phyloP scores from a whole-genome alignment of 352 stramenopile genomes.

The Pythium monospermum region DNA sequence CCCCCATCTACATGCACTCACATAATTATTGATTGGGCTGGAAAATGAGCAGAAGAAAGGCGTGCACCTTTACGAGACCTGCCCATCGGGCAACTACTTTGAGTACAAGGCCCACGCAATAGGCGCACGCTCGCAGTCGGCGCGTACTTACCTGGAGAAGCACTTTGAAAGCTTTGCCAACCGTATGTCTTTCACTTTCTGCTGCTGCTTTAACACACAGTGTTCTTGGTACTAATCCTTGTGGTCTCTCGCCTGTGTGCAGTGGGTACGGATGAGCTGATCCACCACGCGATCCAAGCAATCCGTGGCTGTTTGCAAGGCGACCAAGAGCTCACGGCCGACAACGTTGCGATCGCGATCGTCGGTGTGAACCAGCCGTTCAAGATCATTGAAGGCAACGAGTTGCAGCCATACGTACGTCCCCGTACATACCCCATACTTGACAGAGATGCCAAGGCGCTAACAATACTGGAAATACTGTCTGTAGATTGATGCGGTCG shows the following conservation, averaged over 20 bases:
- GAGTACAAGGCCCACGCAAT: slow-evolving; percentile 99
- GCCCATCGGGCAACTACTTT: slow-evolving; percentile 97
- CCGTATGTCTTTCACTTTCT: slow-evolving; percentile 40
- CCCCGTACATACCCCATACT: neutral
- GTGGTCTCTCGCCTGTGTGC: too few relatives aligned
- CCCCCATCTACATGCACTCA: neutral
- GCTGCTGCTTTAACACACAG: too few relatives aligned
- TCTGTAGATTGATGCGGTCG: slow-evolving; percentile 76
- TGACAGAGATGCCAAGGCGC: too few relatives aligned
- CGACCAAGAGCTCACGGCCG: slow-evolving; percentile 93
- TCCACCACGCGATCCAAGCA: slow-evolving; percentile 97
- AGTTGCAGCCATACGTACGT: slow-evolving; percentile 93
- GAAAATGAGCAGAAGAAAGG: slow-evolving; percentile 87
- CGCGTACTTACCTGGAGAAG: slow-evolving; percentile 99
- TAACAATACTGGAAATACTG: too few relatives aligned
- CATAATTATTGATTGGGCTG: neutral
- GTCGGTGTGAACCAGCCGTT: slow-evolving; percentile 94
- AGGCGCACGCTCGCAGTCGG: slow-evolving; percentile 94
- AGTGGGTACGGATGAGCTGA: slow-evolving; percentile 94
- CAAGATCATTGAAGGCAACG: slow-evolving; percentile 91
- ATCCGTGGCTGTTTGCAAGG: slow-evolving; percentile 94
- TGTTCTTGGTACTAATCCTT: too few relatives aligned
- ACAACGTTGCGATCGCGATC: slow-evolving; percentile 91
- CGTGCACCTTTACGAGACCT: slow-evolving; percentile 98
- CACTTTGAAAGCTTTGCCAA: slow-evolving; percentile 93